Evolutionary conservation across 2,329 filamentous ascomycete genomes (phyloP).

Genomic region (Tolypocladium paradoxum): DNA sequence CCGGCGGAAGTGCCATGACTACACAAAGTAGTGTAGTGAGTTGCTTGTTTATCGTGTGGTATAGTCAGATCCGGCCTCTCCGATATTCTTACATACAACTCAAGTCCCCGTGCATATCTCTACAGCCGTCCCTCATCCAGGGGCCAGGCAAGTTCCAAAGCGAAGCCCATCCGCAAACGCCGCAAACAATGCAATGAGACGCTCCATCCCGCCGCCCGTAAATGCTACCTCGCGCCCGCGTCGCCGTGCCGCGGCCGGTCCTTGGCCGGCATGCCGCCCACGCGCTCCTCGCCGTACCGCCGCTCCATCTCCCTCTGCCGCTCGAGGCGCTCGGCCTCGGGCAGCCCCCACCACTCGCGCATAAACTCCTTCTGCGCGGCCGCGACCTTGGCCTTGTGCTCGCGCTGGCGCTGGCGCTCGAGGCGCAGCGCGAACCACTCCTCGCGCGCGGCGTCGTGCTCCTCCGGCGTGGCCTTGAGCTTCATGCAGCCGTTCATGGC

Average conservation of each 20-base stretch:
- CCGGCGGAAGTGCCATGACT: too few species aligned
- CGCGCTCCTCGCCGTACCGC: constrained; percentile 36
- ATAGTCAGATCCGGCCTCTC: background rate
- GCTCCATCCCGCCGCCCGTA: background rate
- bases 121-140: background rate
- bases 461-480: constrained; percentile 67
- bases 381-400: constrained; percentile 49
- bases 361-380: constrained; percentile 55
- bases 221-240: background rate
- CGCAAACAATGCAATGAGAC: background rate
- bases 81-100: background rate
- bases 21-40: background rate
- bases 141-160: background rate
- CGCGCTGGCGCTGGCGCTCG: constrained; percentile 56
- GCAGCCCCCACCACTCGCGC: constrained; percentile 57
- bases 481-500: constrained; percentile 95
- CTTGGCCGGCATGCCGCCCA: constrained; percentile 41
- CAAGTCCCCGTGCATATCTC: background rate
- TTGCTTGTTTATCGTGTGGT: background rate
- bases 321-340: constrained; percentile 42
- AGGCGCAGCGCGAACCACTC: constrained; percentile 82
- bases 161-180: background rate
- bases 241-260: constrained; percentile 9
- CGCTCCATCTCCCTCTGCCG: constrained; percentile 41
- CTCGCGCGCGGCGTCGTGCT: constrained; percentile 79